Evolutionary conservation across 1,284 basidiomycete species (phyloP), one percentile per base, ranked within the genome.

Genomic region (Cutaneotrichosporon cutaneum): DNA sequence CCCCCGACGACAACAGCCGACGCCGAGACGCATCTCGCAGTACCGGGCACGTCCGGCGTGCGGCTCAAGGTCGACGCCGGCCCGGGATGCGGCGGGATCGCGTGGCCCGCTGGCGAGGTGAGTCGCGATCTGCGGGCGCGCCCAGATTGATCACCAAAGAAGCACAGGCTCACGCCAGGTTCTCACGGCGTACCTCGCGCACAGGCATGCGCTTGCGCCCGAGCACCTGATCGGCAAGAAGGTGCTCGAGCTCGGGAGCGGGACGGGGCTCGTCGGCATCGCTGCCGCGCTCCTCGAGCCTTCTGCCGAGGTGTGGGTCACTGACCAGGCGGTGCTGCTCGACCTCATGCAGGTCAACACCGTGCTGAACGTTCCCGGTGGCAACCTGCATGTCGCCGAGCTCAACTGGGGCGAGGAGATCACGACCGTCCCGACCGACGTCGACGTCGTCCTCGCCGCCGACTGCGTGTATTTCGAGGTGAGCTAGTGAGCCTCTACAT

Each of bases 391-490:
- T 22, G 88, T 88, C 22, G 81, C 82, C 24, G 90, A 93, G 77
- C 83, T 92, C 35, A 88, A 90, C 74, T 94, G 92, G 80, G 81
- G 80, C 21, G 71, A 75, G 57, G 62, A 72, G 30, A 61, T 82
- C 35, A 44, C 69, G 0, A 50, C 58, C 4, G 62, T 78, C 24
- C 83, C 58, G 22, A 44, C 54, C 4, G 64, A 74, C 0, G 60
- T 55, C 9, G 59, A 81, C 5, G 65, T 95, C 27, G 83, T 94
- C 60, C 82, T 94, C 7, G 90, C 90, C 0, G 92, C 92, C 1
- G 94, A 97, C 74, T 97, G 94, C 72, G 92, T 97, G 6, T 97
- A 97, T 80, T 92, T 92, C 69, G 94, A 96, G 71, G 74, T 78
- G 21, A 39, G 72, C 60, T 1, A 14, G 3, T 3, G 30, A 11